A percentile compares a stretch with the other conserved stretches of the same genome.
Conservation (phyloP, 139 green algal species). For the Tetradesmus obliquus region DNA sequence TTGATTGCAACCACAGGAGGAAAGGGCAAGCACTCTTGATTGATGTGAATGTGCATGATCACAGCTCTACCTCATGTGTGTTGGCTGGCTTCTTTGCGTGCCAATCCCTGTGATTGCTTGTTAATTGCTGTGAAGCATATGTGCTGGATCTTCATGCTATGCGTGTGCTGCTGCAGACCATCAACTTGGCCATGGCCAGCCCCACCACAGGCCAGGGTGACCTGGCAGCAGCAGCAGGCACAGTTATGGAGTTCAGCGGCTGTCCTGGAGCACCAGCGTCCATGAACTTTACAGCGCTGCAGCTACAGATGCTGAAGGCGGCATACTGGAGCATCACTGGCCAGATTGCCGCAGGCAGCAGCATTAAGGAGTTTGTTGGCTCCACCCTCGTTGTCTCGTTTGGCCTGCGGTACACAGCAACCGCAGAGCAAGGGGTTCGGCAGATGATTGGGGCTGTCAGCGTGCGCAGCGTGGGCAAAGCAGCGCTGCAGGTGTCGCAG, state of each 20-base stretch:
- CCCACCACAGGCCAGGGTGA: background rate
- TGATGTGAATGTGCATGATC: no score
- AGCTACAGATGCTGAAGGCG: slow-evolving; percentile 9
- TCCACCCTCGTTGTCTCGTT: background rate
- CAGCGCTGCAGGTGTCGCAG: background rate
- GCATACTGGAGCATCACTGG: background rate
- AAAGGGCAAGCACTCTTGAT: no score
- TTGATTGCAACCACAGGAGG: no score
- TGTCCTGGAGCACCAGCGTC: slow-evolving; percentile 25
- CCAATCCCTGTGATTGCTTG: no score
- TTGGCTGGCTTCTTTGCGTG: no score
- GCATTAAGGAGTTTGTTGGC: background rate
- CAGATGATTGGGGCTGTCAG: slow-evolving; percentile 10
- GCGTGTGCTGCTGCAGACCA: background rate
- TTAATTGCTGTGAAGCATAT: background rate
- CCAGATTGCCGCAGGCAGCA: background rate
- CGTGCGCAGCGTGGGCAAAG: background rate
- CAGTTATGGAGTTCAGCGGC: slow-evolving; percentile 5
- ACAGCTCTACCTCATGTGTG: no score
- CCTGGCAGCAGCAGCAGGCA: background rate
- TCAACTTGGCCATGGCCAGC: slow-evolving; percentile 21
- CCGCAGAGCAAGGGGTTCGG: background rate
- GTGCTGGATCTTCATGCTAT: background rate
- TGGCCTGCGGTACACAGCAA: background rate
- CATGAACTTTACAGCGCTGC: background rate